Percentiles rank a stretch among this genome's conserved stretches.
phyloP scores from a whole-genome alignment of 2,329 filamentous ascomycete genomes.

The Microcyclospora pomicola region DNA sequence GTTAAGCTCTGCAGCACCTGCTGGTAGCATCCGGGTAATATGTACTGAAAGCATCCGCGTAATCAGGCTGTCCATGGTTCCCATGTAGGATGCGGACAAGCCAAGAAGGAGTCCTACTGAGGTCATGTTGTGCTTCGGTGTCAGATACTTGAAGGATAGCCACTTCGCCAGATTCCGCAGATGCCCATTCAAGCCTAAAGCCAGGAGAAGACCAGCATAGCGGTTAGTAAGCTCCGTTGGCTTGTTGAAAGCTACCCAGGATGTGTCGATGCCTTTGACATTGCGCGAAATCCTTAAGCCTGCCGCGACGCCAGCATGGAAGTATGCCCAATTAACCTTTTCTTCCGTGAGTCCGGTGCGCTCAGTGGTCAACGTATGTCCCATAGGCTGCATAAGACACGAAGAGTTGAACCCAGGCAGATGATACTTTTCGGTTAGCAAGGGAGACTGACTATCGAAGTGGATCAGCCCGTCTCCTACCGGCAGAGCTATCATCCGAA shows the following conservation, averaged over 20 bases:
- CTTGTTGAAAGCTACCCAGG: slow-evolving; percentile 98
- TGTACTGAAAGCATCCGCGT: slow-evolving; percentile 89
- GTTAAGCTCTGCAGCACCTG: slow-evolving; percentile 86
- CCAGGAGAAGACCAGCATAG: slow-evolving; percentile 88
- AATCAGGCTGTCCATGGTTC: slow-evolving; percentile 93
- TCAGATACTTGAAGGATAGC: slow-evolving; percentile 98
- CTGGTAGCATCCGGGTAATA: slow-evolving; percentile 84
- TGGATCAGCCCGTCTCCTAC: slow-evolving; percentile 77
- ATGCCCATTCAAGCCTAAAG: slow-evolving; percentile 85
- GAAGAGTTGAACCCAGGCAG: slow-evolving; percentile 84
- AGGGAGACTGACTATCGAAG: slow-evolving; percentile 72
- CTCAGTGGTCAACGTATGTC: slow-evolving; percentile 87
- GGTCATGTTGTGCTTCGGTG: slow-evolving; percentile 97
- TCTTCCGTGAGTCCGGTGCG: slow-evolving; percentile 80
- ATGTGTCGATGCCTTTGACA: slow-evolving; percentile 90
- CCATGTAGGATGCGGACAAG: slow-evolving; percentile 82
- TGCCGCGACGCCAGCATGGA: slow-evolving; percentile 89
- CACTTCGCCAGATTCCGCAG: slow-evolving; percentile 91
- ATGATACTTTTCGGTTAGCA: slow-evolving; percentile 83
- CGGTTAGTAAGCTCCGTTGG: slow-evolving; percentile 83
- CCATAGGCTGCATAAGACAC: slow-evolving; percentile 81
- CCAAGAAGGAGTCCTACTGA: slow-evolving; percentile 90
- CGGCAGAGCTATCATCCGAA: slow-evolving; percentile 77
- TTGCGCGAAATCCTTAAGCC: slow-evolving; percentile 80
- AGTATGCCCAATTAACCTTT: slow-evolving; percentile 96